Evolutionary conservation across 257 asterid species (phyloP).

Genomic region (Solanum rostratum): DNA sequence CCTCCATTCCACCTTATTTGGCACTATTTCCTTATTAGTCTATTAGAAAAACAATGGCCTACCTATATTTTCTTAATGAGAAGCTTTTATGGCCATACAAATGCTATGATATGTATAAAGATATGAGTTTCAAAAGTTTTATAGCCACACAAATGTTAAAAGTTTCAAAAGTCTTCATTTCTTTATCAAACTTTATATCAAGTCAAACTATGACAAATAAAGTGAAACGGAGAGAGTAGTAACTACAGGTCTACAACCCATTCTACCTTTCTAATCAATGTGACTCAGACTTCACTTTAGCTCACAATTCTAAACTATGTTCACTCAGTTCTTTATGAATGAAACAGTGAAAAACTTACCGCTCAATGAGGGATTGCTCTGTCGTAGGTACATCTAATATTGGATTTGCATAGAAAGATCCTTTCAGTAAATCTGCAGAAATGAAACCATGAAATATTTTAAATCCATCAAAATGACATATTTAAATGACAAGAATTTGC

Average conservation of each 20-base stretch:
- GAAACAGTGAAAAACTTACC: conserved; percentile 21
- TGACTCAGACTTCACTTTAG: not conserved
- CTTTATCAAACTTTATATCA: not conserved
- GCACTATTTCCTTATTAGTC: not conserved
- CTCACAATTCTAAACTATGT: not conserved
- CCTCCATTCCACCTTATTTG: not conserved
- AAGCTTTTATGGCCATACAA: not conserved
- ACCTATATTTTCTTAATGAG: not conserved
- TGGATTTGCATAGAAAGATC: conserved; percentile 90
- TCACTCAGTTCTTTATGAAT: not conserved
- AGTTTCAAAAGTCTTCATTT: not conserved
- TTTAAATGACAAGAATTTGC: not conserved
- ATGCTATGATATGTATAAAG: not conserved
- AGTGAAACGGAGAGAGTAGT: not conserved
- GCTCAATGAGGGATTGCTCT: conserved; percentile 46
- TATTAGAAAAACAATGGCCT: not conserved
- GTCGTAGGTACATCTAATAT: conserved; percentile 57
- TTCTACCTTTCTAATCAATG: not conserved
- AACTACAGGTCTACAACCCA: not conserved
- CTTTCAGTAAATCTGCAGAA: conserved; percentile 68
- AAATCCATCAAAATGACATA: not conserved
- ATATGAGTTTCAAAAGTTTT: not conserved
- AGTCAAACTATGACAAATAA: not conserved
- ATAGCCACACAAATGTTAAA: not conserved
- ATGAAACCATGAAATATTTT: not conserved